Evolutionary conservation across 345 rosid species (phyloP), one percentile per base, ranked within the genome.

Genomic region (Gynandropsis gynandra): DNA sequence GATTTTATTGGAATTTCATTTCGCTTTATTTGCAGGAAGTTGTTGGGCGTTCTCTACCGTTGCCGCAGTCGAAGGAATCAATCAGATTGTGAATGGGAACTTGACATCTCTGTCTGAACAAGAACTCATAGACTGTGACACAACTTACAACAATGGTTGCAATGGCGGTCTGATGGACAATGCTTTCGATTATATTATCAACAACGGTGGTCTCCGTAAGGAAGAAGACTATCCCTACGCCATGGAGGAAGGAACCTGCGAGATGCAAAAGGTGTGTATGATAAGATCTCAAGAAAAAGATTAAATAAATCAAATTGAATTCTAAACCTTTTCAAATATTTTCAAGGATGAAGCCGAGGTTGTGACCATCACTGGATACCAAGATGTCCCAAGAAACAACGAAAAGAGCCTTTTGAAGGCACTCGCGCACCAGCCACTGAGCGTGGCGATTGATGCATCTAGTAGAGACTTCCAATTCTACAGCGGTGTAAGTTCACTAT

Each of bases 41-140:
- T 89, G 95, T 62, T 85, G 97, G 97, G 97, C 95, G 11, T 89
- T 89, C 64, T 85, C 95, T 18, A 62, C 97, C 0, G 65, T 85
- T 4, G 89, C 89, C 13, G 81, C 93, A 2, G 87, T 89, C 58
- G 95, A 89, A 31, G 95, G 97, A 12, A 74, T 89, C 8, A 85
- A 85, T 70, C 70, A 82, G 65, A 82, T 89, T 7, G 79, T 72
- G 13, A 85, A 85, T 0, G 87, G 89, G 31, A 70, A 82, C 10
- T 34, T 89, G 32, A 64, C 74, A 31, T 50, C 75, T 0, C 67
- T 85, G 40, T 89, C 97, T 0, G 92, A 89, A 59, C 95, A 89
- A 62, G 95, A 89, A 42, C 66, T 85, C 59, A 79, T 89, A 13
- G 93, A 89, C 47, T 89, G 97, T 34, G 89, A 85, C 52, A 72